Base-by-base conservation (phyloP, 345 rosid species). In the Eucalyptus erythrocorys region DNA sequence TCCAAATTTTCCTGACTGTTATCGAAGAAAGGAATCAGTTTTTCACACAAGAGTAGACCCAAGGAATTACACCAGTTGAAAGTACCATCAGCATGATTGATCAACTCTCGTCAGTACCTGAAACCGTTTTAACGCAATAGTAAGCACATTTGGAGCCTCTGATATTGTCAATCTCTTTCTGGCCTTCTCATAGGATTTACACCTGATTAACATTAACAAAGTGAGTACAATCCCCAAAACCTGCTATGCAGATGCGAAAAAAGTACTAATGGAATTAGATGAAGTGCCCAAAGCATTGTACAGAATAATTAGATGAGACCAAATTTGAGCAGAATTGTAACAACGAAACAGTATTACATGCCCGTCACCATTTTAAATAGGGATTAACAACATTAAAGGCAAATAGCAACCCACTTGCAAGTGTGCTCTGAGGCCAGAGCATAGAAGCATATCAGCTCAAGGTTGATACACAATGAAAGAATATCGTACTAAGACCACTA, bases 81-180 rank as follows among this genome's bases (percentile, higher is more conserved):
- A 48, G 53, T 43, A 61, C 19, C 26, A 34, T 43, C 84, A 34
- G 82, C 11, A 48, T 10, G 34, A 87, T 64, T 47, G 32, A 86
- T 59, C 87, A 53, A 86, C 42, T 76, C 22, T 40, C 4, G 16
- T 21, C 16, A 86, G 88, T 91, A 96, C 99, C 99, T 96, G 99
- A 92, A 95, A 98, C 85, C 99, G 94, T 93, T 98, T 98, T 49
- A 98, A 94, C n/a, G 96, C 97, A 92, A 98, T 96, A 8, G 99
- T 98, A 86, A 98, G 99, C 87, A 98, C 91, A 92, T 98, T 98
- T 22, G 99, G 99, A 88, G 99, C 99, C 91, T 97, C 99, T 45
- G 88, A 86, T 87, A 98, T 90, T 85, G 94, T 94, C 92, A 98
- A 91, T 92, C 95, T 96, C 96, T 98, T 98, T 92, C 93, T 97